Evolutionary conservation across 495 filamentous ascomycete genomes (phyloP).

Genomic region (Hyaloscypha hepaticicola): DNA sequence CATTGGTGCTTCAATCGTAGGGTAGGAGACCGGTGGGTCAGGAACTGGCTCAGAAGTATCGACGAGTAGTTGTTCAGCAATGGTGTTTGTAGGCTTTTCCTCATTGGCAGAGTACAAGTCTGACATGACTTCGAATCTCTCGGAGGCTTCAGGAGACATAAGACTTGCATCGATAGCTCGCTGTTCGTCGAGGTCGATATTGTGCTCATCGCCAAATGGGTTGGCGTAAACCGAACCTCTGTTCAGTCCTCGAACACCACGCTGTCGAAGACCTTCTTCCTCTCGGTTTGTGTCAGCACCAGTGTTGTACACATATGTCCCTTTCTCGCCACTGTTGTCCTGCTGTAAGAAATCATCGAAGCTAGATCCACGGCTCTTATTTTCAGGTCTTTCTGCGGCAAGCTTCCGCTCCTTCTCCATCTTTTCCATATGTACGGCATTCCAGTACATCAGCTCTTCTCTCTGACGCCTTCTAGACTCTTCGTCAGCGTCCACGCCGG

Average conservation of each 20-base stretch:
- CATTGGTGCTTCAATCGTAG: conserved; percentile 18
- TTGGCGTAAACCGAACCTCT: conserved; percentile 52
- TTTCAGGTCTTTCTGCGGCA: conserved; percentile 19
- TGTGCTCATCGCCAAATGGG: conserved; percentile 59
- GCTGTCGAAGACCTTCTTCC: conserved; percentile 43
- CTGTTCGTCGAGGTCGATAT: conserved; percentile 42
- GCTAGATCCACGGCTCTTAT: conserved; percentile 35
- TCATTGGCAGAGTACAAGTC: conserved; percentile 40
- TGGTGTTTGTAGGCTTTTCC: conserved; percentile 22
- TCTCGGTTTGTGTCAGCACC: conserved; percentile 38
- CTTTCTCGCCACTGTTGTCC: conserved; percentile 43
- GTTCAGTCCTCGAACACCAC: conserved; percentile 50
- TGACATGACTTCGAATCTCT: conserved; percentile 45
- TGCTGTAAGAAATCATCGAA: conserved; percentile 56
- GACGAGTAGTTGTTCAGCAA: conserved; percentile 22
- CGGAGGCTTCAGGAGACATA: conserved; percentile 38
- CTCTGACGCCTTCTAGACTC: conserved; percentile 62
- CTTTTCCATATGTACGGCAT: conserved; percentile 38
- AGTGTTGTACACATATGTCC: conserved; percentile 52
- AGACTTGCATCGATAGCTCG: conserved; percentile 40
- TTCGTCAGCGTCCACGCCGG: conserved; percentile 65
- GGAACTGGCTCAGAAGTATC: conserved; percentile 30
- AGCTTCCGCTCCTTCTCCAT: conserved; percentile 22
- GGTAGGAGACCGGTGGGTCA: conserved; percentile 29
- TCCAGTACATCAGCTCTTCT: conserved; percentile 74